Evolutionary conservation across 2,329 filamentous ascomycete genomes (phyloP).

Genomic region (Thermothelomyces thermophilus): DNA sequence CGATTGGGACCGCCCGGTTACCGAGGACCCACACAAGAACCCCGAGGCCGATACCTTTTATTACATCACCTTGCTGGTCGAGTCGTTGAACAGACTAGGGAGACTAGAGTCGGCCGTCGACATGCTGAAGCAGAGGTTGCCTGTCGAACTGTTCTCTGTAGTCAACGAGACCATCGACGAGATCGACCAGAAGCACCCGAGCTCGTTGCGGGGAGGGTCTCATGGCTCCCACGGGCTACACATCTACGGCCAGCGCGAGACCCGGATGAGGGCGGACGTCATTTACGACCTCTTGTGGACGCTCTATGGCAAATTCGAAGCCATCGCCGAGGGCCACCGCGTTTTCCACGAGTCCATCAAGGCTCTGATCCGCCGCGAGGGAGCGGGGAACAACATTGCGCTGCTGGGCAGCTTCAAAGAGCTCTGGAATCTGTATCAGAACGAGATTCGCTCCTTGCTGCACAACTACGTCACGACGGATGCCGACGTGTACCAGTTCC

Average conservation of each 20-base stretch:
- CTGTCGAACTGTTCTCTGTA: constrained; percentile 87
- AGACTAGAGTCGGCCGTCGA: constrained; percentile 81
- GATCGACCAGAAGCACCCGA: constrained; percentile 88
- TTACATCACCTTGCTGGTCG: constrained; percentile 81
- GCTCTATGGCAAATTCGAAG: constrained; percentile 92
- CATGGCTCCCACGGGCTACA: constrained; percentile 50
- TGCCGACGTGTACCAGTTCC: constrained; percentile 63
- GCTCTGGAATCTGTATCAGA: constrained; percentile 95
- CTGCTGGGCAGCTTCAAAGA: constrained; percentile 89
- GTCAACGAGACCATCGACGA: constrained; percentile 94
- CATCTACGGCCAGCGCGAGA: constrained; percentile 62
- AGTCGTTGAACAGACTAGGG: constrained; percentile 83
- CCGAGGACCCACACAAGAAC: constrained; percentile 86
- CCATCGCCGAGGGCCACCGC: constrained; percentile 91
- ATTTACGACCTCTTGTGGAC: constrained; percentile 89
- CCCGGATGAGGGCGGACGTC: constrained; percentile 72
- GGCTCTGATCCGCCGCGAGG: constrained; percentile 77
- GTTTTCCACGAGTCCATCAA: constrained; percentile 89
- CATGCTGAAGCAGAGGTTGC: constrained; percentile 83
- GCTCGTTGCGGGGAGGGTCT: constrained; percentile 56
- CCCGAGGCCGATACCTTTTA: constrained; percentile 93
- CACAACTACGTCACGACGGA: constrained; percentile 96
- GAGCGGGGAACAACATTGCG: constrained; percentile 53
- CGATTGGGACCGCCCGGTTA: constrained; percentile 55
- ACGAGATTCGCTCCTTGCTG: constrained; percentile 87